A percentile compares a stretch with the other conserved stretches of the same genome.
phyloP scores from a whole-genome alignment of 225 moss, liverwort and hornwort species.

The Pleurozium schreberi region DNA sequence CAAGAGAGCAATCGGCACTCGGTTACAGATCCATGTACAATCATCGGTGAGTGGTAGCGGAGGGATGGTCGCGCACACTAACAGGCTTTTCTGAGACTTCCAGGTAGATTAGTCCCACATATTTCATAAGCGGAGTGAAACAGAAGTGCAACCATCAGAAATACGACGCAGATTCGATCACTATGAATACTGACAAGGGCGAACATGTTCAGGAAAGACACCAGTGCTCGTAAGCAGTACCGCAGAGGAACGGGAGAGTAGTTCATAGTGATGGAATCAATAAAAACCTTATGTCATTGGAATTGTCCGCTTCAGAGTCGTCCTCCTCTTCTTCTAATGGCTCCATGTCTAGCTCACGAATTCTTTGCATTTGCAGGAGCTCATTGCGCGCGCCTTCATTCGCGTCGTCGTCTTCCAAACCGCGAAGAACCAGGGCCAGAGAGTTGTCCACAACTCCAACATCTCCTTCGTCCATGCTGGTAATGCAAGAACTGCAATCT shows the following conservation, averaged over 20 bases:
- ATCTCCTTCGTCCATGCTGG: conserved; percentile 33
- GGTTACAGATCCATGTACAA: not conserved
- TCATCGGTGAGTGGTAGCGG: not conserved
- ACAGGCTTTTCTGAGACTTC: not conserved
- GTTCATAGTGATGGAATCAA: not conserved
- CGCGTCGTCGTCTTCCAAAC: not conserved
- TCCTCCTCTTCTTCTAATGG: conserved; percentile 90
- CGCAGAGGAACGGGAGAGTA: not conserved
- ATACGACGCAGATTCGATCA: not conserved
- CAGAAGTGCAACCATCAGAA: not conserved
- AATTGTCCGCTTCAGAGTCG: conserved; percentile 51
- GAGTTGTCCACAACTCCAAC: conserved; percentile 27
- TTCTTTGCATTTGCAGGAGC: conserved; percentile 52
- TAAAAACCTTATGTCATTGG: conserved; percentile 58
- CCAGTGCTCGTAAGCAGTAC: not conserved
- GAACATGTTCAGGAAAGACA: not conserved
- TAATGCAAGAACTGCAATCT: not conserved
- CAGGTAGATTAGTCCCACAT: not conserved
- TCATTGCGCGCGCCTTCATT: conserved; percentile 28
- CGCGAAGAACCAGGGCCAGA: conserved; percentile 9
- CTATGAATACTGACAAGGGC: not conserved
- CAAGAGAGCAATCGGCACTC: not conserved
- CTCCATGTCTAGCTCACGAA: conserved; percentile 65
- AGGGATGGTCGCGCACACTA: not conserved
- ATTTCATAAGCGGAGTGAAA: not conserved